Base-by-base conservation (phyloP, 495 filamentous ascomycete species). In the Bathelium albidoporum region DNA sequence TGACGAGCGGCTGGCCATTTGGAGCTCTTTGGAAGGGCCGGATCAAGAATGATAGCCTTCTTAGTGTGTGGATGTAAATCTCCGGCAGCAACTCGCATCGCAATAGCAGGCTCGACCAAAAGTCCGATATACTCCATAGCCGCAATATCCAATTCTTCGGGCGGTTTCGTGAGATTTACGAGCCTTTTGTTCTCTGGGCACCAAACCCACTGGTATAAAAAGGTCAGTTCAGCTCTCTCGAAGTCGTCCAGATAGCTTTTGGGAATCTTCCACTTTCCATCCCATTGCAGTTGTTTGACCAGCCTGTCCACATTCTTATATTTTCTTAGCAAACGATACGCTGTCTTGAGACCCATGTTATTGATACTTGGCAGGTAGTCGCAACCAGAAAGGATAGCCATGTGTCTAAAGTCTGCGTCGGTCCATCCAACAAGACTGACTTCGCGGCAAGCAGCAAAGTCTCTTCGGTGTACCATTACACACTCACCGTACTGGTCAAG, bases 381-480 rank as follows among this genome's bases (percentile, higher is more conserved):
- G 73, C 95, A 99, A n/a, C 95, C 95, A 72, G 91, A 96, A 24
- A 99, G 72, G 60, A 99, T 97, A 59, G 92, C 91, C 95, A 99
- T 99, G 24, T 81, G 85, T 58, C 95, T 82, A 69, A 99, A 99
- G 62, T 97, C 89, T 7, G 77, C 79, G 73, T 97, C 90, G 2
- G 89, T 87, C 93, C 94, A 99, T 16, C 91, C 93, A 14, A 89
- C 86, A 20, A 99, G 75, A 59, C 85, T 95, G 44, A 97, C 82
- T 63, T 96, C 93, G 52, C 87, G 86, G 64, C 91, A 95, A 44
- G 87, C 85, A 36, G 89, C 87, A 68, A 99, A 97, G 65, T 96
- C 87, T 0, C 81, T 83, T 20, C 93, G 86, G 71, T 88, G 89
- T 66, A 99, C 88, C 77, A 96, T 91, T 65, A 97, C 81, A 69